Base-by-base conservation (phyloP, 2,329 filamentous ascomycete genomes). In the Colletotrichum sp. region DNA sequence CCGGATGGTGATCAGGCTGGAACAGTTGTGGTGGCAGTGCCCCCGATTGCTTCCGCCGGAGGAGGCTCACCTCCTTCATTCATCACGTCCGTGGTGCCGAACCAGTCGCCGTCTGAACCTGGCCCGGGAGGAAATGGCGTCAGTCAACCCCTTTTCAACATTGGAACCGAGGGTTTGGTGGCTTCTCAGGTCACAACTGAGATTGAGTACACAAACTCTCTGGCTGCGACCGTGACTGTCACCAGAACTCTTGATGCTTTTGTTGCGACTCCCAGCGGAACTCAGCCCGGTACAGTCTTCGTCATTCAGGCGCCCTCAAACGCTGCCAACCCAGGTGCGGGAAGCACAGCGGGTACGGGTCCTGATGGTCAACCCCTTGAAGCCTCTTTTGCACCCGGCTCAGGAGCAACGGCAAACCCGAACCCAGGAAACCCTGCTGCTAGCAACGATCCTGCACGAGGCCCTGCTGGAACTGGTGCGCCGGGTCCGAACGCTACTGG, bases 21-120 rank as follows among this genome's bases (percentile, higher is more conserved):
- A 5, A 75, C 77, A 2, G 69, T 78, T 1, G 36, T 78, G 8
- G 66, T 78, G 18, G 66, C 32, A 3, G 32, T 75, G 5, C 73
- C 73, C 8, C 27, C 62, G 12, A 62, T 55, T 70, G 27, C 74
- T 71, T 10, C 76, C 65, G 16, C 74, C 66, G 15, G 77, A 64
- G 52, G 67, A 70, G 30, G 77, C 75, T 32, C 22, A 55, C 72
- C 6, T 71, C 77, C 9, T 62, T 62, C 13, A 36, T 76, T 39
- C 22, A 43, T 36, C 16, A 36, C 61, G 18, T 64, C 61, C 3
- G 25, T 43, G n/a, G 61, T 61, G 58, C 58, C 58, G 58, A 61
- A 61, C 18, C 58, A 61, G 58, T 61, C 58, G 28, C 58, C 58
- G 16, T 34, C 58, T 3, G 58, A 32, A 8, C 8, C 58, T n/a